phyloP scores from a whole-genome alignment of 2,329 filamentous ascomycete genomes.

The Exophiala calicioides region DNA sequence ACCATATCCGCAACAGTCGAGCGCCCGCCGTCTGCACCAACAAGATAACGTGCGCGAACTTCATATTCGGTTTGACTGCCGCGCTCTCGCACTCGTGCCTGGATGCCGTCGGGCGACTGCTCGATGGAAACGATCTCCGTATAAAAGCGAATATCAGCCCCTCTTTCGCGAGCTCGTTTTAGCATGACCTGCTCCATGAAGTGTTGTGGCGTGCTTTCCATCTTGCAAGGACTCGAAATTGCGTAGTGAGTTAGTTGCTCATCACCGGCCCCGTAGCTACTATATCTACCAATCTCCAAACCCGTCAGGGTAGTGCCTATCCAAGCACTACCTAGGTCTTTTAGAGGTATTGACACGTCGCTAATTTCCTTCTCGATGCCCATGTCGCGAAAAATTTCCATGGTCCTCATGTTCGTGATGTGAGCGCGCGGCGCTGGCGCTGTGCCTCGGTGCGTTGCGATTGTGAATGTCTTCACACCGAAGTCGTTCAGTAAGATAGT shows the following conservation, averaged over 20 bases:
- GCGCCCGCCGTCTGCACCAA: conserved; percentile 41
- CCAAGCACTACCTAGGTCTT: conserved; percentile 2
- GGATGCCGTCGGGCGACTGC: conserved; percentile 34
- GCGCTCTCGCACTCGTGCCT: conserved; percentile 30
- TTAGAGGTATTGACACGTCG: not conserved
- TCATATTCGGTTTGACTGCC: not conserved
- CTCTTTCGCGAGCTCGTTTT: conserved; percentile 35
- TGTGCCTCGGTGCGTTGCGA: conserved; percentile 6
- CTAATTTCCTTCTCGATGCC: conserved; percentile 9
- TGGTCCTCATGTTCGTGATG: conserved; percentile 34
- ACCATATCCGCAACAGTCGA: conserved; percentile 36
- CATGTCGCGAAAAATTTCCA: conserved; percentile 37
- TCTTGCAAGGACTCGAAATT: conserved; percentile 33
- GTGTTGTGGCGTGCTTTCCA: conserved; percentile 41
- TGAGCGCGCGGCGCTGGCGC: conserved; percentile 10
- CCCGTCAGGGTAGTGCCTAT: conserved; percentile 3
- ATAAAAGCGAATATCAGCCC: conserved; percentile 40
- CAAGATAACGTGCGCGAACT: conserved; percentile 35
- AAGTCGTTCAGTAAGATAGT: conserved; percentile 30
- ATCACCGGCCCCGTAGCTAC: not conserved
- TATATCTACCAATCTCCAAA: not conserved
- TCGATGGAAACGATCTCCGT: conserved; percentile 33
- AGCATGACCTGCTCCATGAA: conserved; percentile 44
- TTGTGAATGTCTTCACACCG: conserved; percentile 5
- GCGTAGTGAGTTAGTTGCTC: conserved; percentile 16